Base-by-base conservation (phyloP, 1,284 basidiomycete species). In the Sporisorium graminicola region DNA sequence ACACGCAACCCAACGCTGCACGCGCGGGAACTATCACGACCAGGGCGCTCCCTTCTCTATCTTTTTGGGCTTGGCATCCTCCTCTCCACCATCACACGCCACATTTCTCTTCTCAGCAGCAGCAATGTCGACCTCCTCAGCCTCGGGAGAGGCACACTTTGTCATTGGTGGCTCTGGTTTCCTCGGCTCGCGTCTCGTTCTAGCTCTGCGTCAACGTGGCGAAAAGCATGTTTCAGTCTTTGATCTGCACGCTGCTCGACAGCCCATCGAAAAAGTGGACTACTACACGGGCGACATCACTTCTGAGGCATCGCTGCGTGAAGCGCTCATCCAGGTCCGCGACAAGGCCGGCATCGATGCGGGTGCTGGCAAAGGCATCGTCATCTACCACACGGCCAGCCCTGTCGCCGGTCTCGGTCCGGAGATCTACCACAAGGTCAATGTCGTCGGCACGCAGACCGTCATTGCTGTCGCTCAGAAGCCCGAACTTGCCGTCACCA, bases 341-440 rank as follows among this genome's bases (percentile, higher is more conserved):
- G 74, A 77, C 40, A 65, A 76, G 40, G 58, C 62, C 9, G 74
- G 70, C 12, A 59, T 78, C 44, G 65, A 84, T 27, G 61, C 65
- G 7, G 69, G 65, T 10, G 43, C 51, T 5, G 27, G 12, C 43
- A 73, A 66, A 49, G 74, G 74, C 22, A 71, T 80, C 26, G 79
- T 83, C 44, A 72, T 98, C 69, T 95, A 98, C 79, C 96, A 99
- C 86, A 98, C 95, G 10, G 96, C 95, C 20, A 97, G 95, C 6
- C 96, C 96, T 0, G 82, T 85, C 5, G 90, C 91, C 9, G 92
- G 91, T 27, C 87, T 92, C 53, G 82, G 91, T 88, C 60, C 75
- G 9, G 91, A 91, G 1, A 86, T 98, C 20, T 97, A 94, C 88
- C 92, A 91, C 87, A 93, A 92, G 86, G 96, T 99, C 81, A 99